Conservation (phyloP, 108 stramenopile genomes). For the Cyclotella sp. region DNA sequence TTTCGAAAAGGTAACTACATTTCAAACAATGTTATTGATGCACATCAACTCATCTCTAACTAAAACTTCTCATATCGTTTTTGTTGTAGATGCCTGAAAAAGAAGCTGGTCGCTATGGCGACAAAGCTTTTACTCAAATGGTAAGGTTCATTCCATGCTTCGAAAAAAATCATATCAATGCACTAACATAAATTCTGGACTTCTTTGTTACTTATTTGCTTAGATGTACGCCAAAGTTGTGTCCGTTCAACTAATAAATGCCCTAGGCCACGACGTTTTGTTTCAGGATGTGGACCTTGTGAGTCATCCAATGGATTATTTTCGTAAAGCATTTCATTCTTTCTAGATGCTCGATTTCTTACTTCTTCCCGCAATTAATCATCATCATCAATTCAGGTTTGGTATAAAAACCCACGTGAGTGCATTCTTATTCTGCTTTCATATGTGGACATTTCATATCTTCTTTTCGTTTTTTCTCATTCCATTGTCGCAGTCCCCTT, state of each 20-base stretch:
- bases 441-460: not conserved
- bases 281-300: constrained; percentile 84
- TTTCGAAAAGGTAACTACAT: constrained; percentile 1
- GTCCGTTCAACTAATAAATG: constrained; percentile 59
- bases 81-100: constrained; percentile 36
- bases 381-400: not conserved
- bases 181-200: not conserved
- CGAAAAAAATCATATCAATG: not conserved
- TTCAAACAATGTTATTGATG: not conserved
- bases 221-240: constrained; percentile 72
- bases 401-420: constrained; percentile 28
- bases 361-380: not conserved
- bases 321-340: not conserved
- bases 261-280: constrained; percentile 60
- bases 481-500: constrained; percentile 68
- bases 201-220: not conserved
- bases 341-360: not conserved
- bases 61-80: not conserved
- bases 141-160: not conserved
- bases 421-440: not conserved
- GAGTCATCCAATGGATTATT: not conserved
- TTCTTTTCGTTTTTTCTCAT: not conserved
- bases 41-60: not conserved
- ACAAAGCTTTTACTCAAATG: constrained; percentile 61
- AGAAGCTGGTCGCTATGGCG: constrained; percentile 62